phyloP scores from a whole-genome alignment of 345 rosid species.

The Geranium brycei region DNA sequence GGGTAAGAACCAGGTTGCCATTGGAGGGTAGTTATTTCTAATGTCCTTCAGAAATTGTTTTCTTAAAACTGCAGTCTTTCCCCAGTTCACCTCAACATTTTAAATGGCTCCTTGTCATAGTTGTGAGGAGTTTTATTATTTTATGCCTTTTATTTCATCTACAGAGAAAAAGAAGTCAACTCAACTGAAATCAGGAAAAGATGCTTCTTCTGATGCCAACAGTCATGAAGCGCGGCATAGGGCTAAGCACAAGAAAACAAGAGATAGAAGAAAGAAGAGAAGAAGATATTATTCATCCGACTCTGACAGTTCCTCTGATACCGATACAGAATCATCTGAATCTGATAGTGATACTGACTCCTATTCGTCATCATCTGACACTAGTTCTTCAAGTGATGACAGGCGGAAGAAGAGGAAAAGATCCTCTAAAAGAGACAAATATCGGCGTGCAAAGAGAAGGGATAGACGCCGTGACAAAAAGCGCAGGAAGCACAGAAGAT shows the following conservation, averaged over 20 bases:
- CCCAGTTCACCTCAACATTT: background rate
- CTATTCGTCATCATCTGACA: slow-evolving; percentile 55
- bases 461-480: slow-evolving; percentile 69
- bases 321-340: slow-evolving; percentile 65
- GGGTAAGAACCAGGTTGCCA: slow-evolving; percentile 19
- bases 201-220: slow-evolving; percentile 29
- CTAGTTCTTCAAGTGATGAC: slow-evolving; percentile 83
- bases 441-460: slow-evolving; percentile 55
- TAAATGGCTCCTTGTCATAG: background rate
- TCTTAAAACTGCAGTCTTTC: background rate
- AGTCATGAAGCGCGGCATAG: slow-evolving; percentile 34
- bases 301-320: slow-evolving; percentile 69
- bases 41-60: background rate
- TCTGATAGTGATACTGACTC: slow-evolving; percentile 72
- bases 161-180: slow-evolving; percentile 43
- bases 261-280: slow-evolving; percentile 62
- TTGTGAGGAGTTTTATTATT: background rate
- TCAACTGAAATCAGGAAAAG: slow-evolving; percentile 36
- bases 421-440: slow-evolving; percentile 59
- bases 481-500: slow-evolving; percentile 53
- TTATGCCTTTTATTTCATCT: slow-evolving; percentile 6
- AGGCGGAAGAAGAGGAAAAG: slow-evolving; percentile 68
- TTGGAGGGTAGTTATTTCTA: background rate
- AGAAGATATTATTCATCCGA: slow-evolving; percentile 66
- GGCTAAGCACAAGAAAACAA: slow-evolving; percentile 59